Percentiles rank a stretch among this genome's conserved stretches.
phyloP scores from a whole-genome alignment of 306 rosid species.

The Adenanthera pavonina region DNA sequence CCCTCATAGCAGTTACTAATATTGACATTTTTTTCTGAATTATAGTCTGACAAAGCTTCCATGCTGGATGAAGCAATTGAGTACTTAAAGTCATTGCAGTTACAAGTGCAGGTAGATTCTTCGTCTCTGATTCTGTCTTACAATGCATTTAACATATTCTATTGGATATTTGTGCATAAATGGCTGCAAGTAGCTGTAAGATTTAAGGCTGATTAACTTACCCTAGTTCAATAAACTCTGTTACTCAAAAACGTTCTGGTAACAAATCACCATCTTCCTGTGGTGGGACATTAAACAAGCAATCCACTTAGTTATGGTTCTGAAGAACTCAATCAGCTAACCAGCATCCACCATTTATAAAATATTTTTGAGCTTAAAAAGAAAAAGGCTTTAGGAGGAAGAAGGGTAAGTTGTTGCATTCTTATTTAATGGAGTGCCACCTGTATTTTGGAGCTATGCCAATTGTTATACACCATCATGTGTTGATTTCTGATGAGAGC shows the following conservation, averaged over 20 bases:
- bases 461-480: too few species aligned
- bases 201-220: not conserved
- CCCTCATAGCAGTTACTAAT: not conserved
- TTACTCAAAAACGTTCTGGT: not conserved
- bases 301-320: slow-evolving; percentile 1
- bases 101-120: slow-evolving; percentile 77
- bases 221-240: too few species aligned
- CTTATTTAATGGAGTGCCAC: too few species aligned
- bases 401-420: too few species aligned
- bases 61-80: slow-evolving; percentile 95
- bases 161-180: not conserved
- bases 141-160: not conserved
- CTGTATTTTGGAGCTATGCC: too few species aligned
- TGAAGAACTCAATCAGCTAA: not conserved
- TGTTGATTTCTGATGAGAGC: slow-evolving; percentile 28
- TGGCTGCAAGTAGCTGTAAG: too few species aligned
- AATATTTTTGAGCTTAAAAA: not conserved
- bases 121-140: not conserved
- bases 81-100: slow-evolving; percentile 81
- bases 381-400: not conserved
- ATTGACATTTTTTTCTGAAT: slow-evolving; percentile 24
- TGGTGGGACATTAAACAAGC: slow-evolving; percentile 3
- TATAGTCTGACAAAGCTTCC: slow-evolving; percentile 89
- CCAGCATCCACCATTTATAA: not conserved
- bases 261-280: slow-evolving; percentile 6